Conservation (phyloP, 1,284 basidiomycete species). For the Cronartium quercuum region DNA sequence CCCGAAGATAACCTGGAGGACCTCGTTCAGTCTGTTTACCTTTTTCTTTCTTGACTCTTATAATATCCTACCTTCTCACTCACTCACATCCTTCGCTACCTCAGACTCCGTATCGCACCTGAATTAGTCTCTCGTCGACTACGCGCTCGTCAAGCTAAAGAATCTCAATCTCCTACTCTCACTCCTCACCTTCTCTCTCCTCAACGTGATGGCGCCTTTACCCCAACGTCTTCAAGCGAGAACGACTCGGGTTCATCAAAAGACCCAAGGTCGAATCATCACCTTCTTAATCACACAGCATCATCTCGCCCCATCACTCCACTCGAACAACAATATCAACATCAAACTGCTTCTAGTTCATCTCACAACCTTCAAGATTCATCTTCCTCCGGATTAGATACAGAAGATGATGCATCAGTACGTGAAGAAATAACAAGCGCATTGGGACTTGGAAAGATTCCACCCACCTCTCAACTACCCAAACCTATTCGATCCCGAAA, state of each 20-base stretch:
- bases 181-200: background rate
- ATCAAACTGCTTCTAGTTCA: background rate
- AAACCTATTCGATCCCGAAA: background rate
- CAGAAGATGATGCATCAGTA: background rate
- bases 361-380: background rate
- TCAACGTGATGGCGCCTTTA: background rate
- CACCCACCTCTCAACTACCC: background rate
- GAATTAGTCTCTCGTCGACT: slow-evolving; percentile 18
- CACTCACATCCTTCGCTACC: background rate
- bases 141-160: background rate
- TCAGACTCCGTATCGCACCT: slow-evolving; percentile 27
- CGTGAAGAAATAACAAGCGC: background rate
- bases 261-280: background rate
- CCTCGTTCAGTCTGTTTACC: background rate
- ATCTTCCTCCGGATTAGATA: background rate
- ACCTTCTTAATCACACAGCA: background rate
- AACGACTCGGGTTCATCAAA: slow-evolving; percentile 3
- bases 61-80: background rate
- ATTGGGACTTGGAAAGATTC: background rate
- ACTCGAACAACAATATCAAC: background rate
- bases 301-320: background rate
- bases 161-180: background rate
- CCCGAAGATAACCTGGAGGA: slow-evolving; percentile 37
- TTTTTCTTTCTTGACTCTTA: background rate
- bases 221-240: background rate